phyloP scores from a whole-genome alignment of 345 rosid species.

The Rhodamnia rubescens region DNA sequence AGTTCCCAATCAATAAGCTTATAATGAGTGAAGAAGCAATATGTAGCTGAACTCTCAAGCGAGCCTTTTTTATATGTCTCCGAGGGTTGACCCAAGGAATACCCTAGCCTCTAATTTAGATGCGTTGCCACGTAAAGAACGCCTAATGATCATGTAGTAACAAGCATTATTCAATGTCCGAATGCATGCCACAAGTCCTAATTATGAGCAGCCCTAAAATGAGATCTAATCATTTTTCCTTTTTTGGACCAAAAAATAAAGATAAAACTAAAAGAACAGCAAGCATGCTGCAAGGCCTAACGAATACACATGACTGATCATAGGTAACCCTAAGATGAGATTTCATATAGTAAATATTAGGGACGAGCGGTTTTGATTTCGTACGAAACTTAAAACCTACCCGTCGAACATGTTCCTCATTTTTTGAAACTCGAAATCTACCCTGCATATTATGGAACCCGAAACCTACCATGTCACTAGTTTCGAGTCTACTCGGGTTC shows the following conservation, averaged over 20 bases:
- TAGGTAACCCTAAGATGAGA: neutral
- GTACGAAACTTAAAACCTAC: no score
- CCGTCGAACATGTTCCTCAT: no score
- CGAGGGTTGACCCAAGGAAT: neutral
- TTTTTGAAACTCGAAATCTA: no score
- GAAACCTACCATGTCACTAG: no score
- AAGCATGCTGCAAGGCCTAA: neutral
- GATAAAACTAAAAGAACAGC: neutral
- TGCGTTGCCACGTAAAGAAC: neutral
- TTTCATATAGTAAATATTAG: neutral
- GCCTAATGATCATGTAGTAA: neutral
- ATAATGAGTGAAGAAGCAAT: neutral
- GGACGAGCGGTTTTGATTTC: no score
- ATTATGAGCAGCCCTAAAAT: neutral
- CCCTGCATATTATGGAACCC: rapidly evolving
- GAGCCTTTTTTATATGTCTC: neutral
- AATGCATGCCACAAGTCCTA: neutral
- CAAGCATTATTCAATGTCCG: neutral
- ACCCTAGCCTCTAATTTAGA: neutral
- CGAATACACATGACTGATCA: neutral
- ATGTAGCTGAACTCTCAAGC: neutral
- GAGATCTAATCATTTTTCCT: neutral
- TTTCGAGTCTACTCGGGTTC: no score
- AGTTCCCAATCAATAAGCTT: neutral
- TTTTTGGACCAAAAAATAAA: neutral